Percentiles rank a stretch among this genome's conserved stretches.
Conservation (phyloP, 2,329 filamentous ascomycete species). For the Fusarium metavorans region DNA sequence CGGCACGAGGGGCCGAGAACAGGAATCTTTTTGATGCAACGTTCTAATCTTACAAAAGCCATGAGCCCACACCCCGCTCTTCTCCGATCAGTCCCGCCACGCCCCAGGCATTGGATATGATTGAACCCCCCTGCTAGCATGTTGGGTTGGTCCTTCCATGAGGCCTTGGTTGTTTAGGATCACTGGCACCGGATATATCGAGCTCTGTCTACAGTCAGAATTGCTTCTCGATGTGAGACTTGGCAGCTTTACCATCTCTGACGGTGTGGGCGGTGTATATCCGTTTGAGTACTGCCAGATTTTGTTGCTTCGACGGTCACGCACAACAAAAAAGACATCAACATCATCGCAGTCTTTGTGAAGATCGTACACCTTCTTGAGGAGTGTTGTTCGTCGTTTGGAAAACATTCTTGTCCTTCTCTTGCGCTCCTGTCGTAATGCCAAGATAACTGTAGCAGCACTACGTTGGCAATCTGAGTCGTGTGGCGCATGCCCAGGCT, state of each 20-base stretch:
- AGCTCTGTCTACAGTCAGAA: background rate
- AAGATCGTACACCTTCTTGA: constrained; percentile 9
- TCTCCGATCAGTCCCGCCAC: background rate
- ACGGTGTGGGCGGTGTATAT: constrained; percentile 1
- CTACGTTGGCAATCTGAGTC: background rate
- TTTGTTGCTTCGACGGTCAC: constrained; percentile 11
- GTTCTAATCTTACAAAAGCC: background rate
- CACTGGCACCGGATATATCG: background rate
- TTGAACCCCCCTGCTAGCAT: background rate
- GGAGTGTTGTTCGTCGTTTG: background rate
- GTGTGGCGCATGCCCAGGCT: background rate
- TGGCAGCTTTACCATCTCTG: constrained; percentile 9
- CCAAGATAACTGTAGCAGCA: background rate
- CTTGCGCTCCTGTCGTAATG: background rate
- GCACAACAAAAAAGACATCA: constrained; percentile 16
- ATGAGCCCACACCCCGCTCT: background rate
- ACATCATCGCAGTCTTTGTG: constrained; percentile 8
- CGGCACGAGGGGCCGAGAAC: background rate
- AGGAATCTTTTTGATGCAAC: background rate
- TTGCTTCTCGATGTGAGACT: background rate
- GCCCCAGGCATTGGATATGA: background rate
- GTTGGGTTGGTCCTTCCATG: background rate
- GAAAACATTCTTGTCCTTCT: constrained; percentile 3
- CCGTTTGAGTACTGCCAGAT: constrained; percentile 21
- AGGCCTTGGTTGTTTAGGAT: background rate